Base-by-base conservation (phyloP, 306 rosid species). In the Adenanthera pavonina region DNA sequence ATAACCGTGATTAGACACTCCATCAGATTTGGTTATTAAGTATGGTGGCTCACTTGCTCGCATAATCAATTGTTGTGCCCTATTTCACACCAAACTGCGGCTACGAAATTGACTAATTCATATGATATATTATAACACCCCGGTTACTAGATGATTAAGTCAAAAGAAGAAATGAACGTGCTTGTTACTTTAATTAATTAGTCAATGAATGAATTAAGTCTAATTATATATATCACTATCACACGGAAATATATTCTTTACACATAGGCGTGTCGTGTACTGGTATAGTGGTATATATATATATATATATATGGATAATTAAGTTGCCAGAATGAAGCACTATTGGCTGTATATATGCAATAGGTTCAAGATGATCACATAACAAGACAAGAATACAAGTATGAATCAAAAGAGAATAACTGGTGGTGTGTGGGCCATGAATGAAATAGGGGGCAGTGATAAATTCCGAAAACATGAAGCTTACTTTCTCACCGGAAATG, bases 401-500 rank as follows among this genome's bases (percentile, higher is more conserved):
- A 13, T 25, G 0, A 1, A 13, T 60, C 8, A 60, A 60, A 15
- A 33, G 68, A 61, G 30, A 30, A 30, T 67, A 61, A n/a, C 56
- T 65, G 85, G 81, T 76, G 80, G n/a, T 6, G 87, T 9, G 86
- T 87, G 91, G 93, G 87, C 77, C 88, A 65, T 0, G 65, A 69
- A 74, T 34, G 40, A 69, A 78, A 75, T 83, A 76, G 77, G 85
- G 78, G 75, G 83, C 69, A 84, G 83, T 84, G 72, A 81, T 80
- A 82, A 85, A 68, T 83, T 85, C 83, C 76, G 85, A 83, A 80
- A 76, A 75, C 78, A 81, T 75, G 56, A 76, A 79, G 81, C 75
- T 85, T 72, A 82, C 88, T 86, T 87, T 90, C 91, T 80, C 43
- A 52, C 46, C 62, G 11, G 82, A 86, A 75, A 87, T 90, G 86